phyloP scores from a whole-genome alignment of 176 grass and related monocot genomes.

The Neostapfia colusana region DNA sequence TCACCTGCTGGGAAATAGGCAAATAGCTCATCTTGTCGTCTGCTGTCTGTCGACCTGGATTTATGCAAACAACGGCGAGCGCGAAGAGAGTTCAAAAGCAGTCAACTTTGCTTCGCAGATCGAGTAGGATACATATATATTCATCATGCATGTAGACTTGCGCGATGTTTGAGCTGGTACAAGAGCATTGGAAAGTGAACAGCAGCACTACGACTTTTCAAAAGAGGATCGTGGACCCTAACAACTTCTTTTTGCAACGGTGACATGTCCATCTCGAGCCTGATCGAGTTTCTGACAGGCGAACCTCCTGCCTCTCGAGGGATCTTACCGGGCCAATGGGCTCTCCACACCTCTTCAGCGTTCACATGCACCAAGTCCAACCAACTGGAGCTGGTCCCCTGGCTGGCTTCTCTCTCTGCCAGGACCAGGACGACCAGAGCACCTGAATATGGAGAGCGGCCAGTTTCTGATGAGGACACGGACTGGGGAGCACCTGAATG shows the following conservation, averaged over 20 bases:
- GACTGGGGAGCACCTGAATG: constrained; percentile 35
- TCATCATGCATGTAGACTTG: background rate
- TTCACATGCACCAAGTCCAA: constrained; percentile 38
- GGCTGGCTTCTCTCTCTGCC: background rate
- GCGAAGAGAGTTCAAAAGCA: too few relatives aligned
- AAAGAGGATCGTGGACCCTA: constrained; percentile 3
- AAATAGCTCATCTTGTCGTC: too few relatives aligned
- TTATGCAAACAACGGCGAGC: too few relatives aligned
- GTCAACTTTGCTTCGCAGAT: background rate
- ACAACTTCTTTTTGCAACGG: constrained; percentile 12
- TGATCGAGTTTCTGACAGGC: background rate
- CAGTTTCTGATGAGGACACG: background rate
- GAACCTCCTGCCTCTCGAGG: background rate
- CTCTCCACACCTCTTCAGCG: background rate
- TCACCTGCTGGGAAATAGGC: too few relatives aligned
- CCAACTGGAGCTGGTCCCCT: constrained; percentile 6
- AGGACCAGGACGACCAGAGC: background rate
- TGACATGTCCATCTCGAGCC: background rate
- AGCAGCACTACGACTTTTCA: constrained; percentile 18
- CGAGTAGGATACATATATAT: background rate
- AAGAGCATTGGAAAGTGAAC: background rate
- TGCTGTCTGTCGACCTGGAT: too few relatives aligned
- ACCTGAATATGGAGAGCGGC: constrained; percentile 27
- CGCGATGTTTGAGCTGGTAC: background rate
- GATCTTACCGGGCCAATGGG: constrained; percentile 17